These are phyloP conservation scores for Phytophthora kernoviae DNA, from an alignment of 352 stramenopile species.

Conservation along the genomic window DNA sequence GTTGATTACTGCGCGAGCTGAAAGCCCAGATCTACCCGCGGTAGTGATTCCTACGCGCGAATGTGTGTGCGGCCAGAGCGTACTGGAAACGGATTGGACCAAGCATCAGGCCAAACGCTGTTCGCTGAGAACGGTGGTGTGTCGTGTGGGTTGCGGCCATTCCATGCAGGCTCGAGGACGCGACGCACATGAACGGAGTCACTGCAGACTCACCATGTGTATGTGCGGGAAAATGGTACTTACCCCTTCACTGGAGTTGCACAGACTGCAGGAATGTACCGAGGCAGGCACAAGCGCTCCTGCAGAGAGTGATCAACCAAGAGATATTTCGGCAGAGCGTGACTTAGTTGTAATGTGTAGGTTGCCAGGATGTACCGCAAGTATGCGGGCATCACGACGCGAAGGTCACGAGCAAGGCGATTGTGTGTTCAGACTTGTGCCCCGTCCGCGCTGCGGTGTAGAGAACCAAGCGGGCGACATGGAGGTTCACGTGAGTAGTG, in stretches of 20 bases:
- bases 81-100: constrained; percentile 31
- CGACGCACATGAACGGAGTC: constrained; percentile 71
- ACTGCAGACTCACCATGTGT: constrained; percentile 71
- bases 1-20: neutral
- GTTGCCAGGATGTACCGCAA: constrained; percentile 13
- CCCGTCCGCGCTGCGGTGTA: constrained; percentile 48
- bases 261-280: constrained; percentile 57
- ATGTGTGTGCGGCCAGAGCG: constrained; percentile 50
- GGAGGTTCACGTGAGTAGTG: constrained; percentile 53
- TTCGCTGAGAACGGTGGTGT: constrained; percentile 51
- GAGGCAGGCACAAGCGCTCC: constrained; percentile 19
- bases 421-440: constrained; percentile 54
- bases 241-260: constrained; percentile 52
- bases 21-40: neutral
- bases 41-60: constrained; percentile 19
- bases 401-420: constrained; percentile 21
- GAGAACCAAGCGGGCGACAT: constrained; percentile 40
- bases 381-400: constrained; percentile 9
- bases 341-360: constrained; percentile 17
- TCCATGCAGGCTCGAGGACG: constrained; percentile 54
- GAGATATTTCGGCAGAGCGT: constrained; percentile 7
- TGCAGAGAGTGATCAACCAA: constrained; percentile 6
- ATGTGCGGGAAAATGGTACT: constrained; percentile 70
- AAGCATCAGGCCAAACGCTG: constrained; percentile 40
- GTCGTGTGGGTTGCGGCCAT: constrained; percentile 54